These are phyloP conservation scores for Trichoderma guizhouense DNA, from an alignment of 2,329 filamentous ascomycete genomes.

Conservation along the genomic window DNA sequence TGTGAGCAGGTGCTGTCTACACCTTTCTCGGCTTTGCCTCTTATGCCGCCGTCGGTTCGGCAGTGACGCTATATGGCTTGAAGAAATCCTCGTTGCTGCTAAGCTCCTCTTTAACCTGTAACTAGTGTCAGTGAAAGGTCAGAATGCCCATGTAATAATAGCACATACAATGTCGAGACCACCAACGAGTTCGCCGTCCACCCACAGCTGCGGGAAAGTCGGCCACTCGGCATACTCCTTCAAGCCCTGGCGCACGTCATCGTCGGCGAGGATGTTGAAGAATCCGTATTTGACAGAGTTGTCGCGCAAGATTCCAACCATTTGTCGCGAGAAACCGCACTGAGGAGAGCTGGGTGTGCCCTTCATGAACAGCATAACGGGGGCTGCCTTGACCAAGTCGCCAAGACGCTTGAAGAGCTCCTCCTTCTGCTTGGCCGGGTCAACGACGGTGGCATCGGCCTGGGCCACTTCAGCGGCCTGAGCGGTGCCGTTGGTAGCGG, in stretches of 20 bases:
- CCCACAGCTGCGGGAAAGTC: constrained; percentile 93
- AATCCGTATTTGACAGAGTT: constrained; percentile 94
- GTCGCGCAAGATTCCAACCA: constrained; percentile 83
- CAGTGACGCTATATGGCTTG: constrained; percentile 62
- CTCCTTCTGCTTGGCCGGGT: constrained; percentile 67
- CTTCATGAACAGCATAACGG: constrained; percentile 99
- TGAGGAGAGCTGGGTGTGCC: constrained; percentile 84
- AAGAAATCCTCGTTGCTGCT: constrained; percentile 81
- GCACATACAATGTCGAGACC: constrained; percentile 88
- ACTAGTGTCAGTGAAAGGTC: constrained; percentile 22
- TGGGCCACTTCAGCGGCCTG: constrained; percentile 41
- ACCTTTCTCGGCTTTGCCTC: not conserved
- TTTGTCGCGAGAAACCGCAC: constrained; percentile 88
- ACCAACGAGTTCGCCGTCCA: constrained; percentile 84
- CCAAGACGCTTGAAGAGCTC: constrained; percentile 76
- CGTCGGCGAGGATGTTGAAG: constrained; percentile 97
- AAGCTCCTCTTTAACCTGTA: constrained; percentile 88
- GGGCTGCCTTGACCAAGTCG: constrained; percentile 89
- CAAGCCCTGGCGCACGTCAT: constrained; percentile 91
- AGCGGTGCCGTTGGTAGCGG: constrained; percentile 35
- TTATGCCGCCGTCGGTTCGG: constrained; percentile 39
- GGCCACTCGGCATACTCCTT: constrained; percentile 99
- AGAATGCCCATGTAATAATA: not conserved
- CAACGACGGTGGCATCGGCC: constrained; percentile 40
- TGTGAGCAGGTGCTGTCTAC: not conserved